Evolutionary conservation across 2,329 filamentous ascomycete species (phyloP).

Genomic region (Corniculantispora saksenae): DNA sequence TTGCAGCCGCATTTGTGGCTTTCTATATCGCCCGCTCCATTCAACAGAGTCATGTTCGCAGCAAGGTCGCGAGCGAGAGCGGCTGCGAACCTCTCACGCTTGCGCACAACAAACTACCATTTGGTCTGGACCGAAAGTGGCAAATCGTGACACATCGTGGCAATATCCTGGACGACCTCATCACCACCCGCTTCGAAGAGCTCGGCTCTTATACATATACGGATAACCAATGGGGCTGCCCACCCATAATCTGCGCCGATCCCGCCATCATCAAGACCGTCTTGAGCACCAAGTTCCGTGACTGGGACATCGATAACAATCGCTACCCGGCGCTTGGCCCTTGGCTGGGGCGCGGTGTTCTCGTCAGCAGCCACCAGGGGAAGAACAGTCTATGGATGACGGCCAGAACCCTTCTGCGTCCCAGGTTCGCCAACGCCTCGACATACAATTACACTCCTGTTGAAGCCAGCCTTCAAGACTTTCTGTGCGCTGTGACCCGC

Average conservation of each 20-base stretch:
- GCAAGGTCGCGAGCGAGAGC: not conserved
- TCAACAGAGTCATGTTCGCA: no score
- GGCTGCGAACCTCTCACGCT: not conserved
- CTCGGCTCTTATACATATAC: slow-evolving; percentile 8
- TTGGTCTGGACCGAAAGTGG: slow-evolving; percentile 10
- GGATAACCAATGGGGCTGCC: slow-evolving; percentile 8
- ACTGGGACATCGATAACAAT: slow-evolving; percentile 14
- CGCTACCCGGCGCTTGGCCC: slow-evolving; percentile 13
- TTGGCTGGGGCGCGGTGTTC: slow-evolving; percentile 8
- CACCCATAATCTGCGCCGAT: slow-evolving; percentile 12
- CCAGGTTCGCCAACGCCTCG: not conserved
- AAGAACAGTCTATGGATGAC: slow-evolving; percentile 4
- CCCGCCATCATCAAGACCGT: not conserved
- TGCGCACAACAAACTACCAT: not conserved
- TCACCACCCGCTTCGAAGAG: slow-evolving; percentile 6
- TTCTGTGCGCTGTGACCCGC: not conserved
- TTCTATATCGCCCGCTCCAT: not conserved
- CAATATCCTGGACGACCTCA: slow-evolving; percentile 14
- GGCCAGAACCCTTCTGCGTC: not conserved
- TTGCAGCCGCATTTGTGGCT: not conserved
- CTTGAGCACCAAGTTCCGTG: slow-evolving; percentile 1
- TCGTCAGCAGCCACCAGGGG: slow-evolving; percentile 12
- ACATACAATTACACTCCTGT: not conserved
- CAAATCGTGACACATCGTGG: slow-evolving; percentile 5
- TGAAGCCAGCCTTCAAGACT: not conserved